Conservation (phyloP, 768 basidiomycete genomes). For the Austroboletus eburneus region DNA sequence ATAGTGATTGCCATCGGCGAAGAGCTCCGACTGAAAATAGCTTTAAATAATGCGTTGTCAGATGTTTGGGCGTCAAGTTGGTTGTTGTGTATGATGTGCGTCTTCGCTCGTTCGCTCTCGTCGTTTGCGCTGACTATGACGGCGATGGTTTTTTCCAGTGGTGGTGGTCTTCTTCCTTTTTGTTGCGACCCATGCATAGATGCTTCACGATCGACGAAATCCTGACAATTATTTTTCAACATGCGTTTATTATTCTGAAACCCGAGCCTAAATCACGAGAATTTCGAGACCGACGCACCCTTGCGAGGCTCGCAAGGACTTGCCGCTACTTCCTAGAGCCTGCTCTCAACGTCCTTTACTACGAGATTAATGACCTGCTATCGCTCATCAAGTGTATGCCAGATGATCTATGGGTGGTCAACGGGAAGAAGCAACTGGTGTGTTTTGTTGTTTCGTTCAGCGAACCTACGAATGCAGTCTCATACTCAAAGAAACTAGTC, state of each 20-base stretch:
- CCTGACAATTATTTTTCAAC: slow-evolving; percentile 29
- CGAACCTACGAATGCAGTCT: slow-evolving; percentile 3
- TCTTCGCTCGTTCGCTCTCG: slow-evolving; percentile 3
- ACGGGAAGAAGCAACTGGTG: slow-evolving; percentile 27
- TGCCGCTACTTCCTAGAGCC: slow-evolving; percentile 30
- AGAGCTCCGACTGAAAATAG: background rate
- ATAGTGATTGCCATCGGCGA: slow-evolving; percentile 1
- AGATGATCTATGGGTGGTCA: slow-evolving; percentile 31
- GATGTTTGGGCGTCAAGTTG: slow-evolving; percentile 7
- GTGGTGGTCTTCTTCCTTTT: slow-evolving; percentile 8
- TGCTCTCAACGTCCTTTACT: slow-evolving; percentile 30
- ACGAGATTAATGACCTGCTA: slow-evolving; percentile 29
- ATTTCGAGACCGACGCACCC: slow-evolving; percentile 28
- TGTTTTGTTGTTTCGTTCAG: background rate
- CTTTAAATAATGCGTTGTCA: background rate
- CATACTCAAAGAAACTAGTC: slow-evolving; percentile 13
- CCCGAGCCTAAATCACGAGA: slow-evolving; percentile 26
- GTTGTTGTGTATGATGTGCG: slow-evolving; percentile 24
- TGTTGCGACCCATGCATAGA: slow-evolving; percentile 29
- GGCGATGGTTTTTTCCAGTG: slow-evolving; percentile 6
- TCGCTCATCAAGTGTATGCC: slow-evolving; percentile 32
- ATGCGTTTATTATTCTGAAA: slow-evolving; percentile 26
- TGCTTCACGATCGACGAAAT: slow-evolving; percentile 32
- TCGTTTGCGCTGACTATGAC: slow-evolving; percentile 1
- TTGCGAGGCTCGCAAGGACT: slow-evolving; percentile 31